These are phyloP conservation scores for Vararia minispora DNA, from an alignment of 768 basidiomycete species.

Conservation along the genomic window DNA sequence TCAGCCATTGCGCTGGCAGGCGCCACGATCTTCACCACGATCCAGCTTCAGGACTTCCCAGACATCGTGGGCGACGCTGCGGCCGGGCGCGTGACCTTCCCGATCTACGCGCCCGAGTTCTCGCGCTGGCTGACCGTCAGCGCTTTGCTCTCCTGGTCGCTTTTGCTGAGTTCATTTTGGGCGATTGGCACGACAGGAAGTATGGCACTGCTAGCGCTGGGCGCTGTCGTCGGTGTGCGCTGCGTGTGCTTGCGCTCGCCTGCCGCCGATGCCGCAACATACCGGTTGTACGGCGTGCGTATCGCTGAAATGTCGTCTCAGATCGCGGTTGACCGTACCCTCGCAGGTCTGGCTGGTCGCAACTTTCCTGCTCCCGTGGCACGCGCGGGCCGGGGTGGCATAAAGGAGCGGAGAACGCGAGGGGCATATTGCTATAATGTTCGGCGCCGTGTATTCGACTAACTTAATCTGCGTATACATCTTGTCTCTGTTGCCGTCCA, in stretches of 20 bases:
- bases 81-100: constrained; percentile 15
- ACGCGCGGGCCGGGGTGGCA: too few species aligned
- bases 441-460: too few species aligned
- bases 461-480: too few species aligned
- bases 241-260: constrained; percentile 13
- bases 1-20: constrained; percentile 14
- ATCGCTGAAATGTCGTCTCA: constrained; percentile 2
- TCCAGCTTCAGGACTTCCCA: constrained; percentile 18
- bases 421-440: too few species aligned
- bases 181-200: constrained; percentile 11
- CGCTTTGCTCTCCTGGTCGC: constrained; percentile 15
- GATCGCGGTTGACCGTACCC: constrained; percentile 7
- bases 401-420: too few species aligned
- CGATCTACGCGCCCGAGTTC: constrained; percentile 14
- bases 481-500: too few species aligned
- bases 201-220: constrained; percentile 10
- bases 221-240: constrained; percentile 13
- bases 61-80: constrained; percentile 17
- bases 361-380: too few species aligned
- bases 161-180: constrained; percentile 14
- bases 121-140: constrained; percentile 15
- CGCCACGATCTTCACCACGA: constrained; percentile 16
- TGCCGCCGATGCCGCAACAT: constrained; percentile 13
- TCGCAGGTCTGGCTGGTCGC: constrained; percentile 13
- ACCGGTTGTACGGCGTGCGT: constrained; percentile 18